Conservation (phyloP, 176 grass and related monocot genomes). For the Luzula sylvatica region DNA sequence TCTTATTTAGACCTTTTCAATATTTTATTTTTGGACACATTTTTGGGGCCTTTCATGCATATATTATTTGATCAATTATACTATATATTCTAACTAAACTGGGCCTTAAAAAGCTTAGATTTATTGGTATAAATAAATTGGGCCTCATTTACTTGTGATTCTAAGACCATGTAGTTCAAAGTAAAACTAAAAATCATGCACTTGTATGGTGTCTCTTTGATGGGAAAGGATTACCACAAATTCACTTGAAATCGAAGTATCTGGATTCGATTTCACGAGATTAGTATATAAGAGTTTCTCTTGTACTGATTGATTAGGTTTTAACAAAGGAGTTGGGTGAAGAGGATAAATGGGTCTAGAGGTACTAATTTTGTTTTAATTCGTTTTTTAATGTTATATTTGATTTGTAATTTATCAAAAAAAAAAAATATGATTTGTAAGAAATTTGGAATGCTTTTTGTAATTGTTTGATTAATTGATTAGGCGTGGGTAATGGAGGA, state of each 20-base stretch:
- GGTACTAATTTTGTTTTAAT: neutral
- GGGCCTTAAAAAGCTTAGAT: no score
- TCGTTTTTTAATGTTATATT: neutral
- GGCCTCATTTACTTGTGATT: no score
- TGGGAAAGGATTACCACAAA: neutral
- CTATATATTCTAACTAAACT: no score
- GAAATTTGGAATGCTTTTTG: no score
- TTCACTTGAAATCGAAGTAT: conserved; percentile 1
- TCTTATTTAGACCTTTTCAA: neutral
- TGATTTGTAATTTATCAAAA: no score
- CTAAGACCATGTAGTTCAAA: no score
- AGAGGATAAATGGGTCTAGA: conserved; percentile 4
- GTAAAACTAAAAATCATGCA: no score
- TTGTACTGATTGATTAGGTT: neutral
- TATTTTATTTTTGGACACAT: neutral
- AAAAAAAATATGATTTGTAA: no score
- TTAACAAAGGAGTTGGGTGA: no score
- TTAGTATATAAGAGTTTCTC: neutral
- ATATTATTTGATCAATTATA: no score
- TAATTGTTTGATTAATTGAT: no score
- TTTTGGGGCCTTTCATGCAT: neutral
- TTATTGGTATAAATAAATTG: no score
- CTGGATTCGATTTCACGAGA: neutral
- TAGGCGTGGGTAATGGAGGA: conserved; percentile 76
- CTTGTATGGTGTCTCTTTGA: neutral